Base-by-base conservation (phyloP, 371 early-diverging fungal species). In the Entomophthora muscae region DNA sequence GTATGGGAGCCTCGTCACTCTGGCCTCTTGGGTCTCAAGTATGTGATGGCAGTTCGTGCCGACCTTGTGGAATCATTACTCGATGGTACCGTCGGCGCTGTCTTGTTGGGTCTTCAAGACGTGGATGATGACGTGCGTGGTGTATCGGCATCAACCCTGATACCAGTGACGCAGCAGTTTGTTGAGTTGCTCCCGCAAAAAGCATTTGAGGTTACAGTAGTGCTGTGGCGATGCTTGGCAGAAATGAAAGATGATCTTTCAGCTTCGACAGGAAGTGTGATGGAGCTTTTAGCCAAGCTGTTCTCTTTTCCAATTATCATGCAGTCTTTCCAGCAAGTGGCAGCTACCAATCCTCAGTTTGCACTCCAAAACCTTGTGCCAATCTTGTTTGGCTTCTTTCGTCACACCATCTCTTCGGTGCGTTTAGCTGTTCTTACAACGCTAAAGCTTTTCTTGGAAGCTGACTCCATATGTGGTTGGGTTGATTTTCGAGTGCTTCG, bases 1-100 rank as follows among this genome's bases (percentile, higher is more conserved):
- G 79, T 88, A 27, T 98, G 98, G 98, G 91, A 93, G 66, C 87
- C 90, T 21, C 79, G 93, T 27, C 93, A 95, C 70, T 89, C 94
- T 5, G 96, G 91, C n/a, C 71, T 94, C 63, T 76, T 95, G 12
- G 98, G 95, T n/a, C 73, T 98, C 32, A 91, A 93, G 68, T 98
- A 95, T 66, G 81, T 91, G 33, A 88, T 95, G 60, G 96, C 95
- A 2, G 92, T 94, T 13, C 81, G 94, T 52, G 78, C 80, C 57
- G 95, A 95, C 71, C 69, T 94, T 32, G 83, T 92, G 0, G 81
- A 80, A 3, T 74, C 76, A 59, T 70, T 91, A 3, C 75, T 83
- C 17, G 76, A 74, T n/a, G 83, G 76, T 3, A 82, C 83, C 7
- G 75, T 79, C 2, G 75, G 69, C 2, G 82, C 82, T 2, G 78